A percentile compares a stretch with the other conserved stretches of the same genome.
These are phyloP conservation scores for Conticribra guillardii DNA, from an alignment of 108 stramenopile genomes.

Conservation along the genomic window DNA sequence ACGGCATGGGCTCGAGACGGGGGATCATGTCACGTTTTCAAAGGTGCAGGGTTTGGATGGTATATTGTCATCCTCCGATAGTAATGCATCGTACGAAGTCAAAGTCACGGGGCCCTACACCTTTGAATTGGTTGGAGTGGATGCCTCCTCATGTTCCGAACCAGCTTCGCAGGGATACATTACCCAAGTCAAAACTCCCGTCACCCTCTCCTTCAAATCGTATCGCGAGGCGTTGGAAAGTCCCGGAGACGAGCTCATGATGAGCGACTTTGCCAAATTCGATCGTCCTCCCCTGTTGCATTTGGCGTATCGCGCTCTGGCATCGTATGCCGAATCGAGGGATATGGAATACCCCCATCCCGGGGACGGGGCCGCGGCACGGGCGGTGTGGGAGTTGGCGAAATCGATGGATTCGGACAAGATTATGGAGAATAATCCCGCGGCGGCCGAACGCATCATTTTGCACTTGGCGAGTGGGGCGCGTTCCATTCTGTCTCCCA, in stretches of 20 bases:
- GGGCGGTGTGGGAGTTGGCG: constrained; percentile 75
- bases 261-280: constrained; percentile 98
- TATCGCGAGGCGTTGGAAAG: constrained; percentile 76
- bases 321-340: constrained; percentile 53
- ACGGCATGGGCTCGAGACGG: constrained; percentile 94
- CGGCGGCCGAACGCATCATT: constrained; percentile 63
- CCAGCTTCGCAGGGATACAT: constrained; percentile 89
- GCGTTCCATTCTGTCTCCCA: constrained; percentile 88
- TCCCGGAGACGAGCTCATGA: constrained; percentile 90
- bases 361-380: constrained; percentile 72
- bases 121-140: constrained; percentile 84
- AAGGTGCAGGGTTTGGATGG: constrained; percentile 84
- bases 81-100: constrained; percentile 70
- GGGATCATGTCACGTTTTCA: constrained; percentile 92
- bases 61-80: constrained; percentile 57
- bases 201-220: constrained; percentile 84
- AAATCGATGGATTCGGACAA: constrained; percentile 65
- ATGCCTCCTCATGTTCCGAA: constrained; percentile 47
- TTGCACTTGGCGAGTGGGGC: constrained; percentile 84
- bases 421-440: constrained; percentile 35
- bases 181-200: constrained; percentile 93
- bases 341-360: constrained; percentile 82
- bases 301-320: constrained; percentile 85
- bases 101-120: constrained; percentile 92
- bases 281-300: constrained; percentile 92